Evolutionary conservation across 2,329 filamentous ascomycete species (phyloP).

Genomic region (Calcarisporium arbuscula): DNA sequence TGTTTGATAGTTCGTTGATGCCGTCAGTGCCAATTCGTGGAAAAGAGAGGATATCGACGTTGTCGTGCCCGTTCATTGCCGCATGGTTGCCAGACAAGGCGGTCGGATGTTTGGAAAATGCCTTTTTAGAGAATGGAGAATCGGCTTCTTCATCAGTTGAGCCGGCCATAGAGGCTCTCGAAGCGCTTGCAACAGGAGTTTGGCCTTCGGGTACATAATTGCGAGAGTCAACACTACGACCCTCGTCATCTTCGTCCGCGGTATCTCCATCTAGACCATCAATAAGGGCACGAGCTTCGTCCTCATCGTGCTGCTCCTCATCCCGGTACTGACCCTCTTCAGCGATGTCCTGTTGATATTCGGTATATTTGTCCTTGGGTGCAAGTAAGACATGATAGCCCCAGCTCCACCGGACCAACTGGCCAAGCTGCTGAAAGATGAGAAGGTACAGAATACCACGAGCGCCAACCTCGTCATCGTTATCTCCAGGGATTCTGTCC

Average conservation of each 20-base stretch:
- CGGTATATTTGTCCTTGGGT: slow-evolving; percentile 66
- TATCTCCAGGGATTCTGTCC: slow-evolving; percentile 85
- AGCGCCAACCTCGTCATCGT: slow-evolving; percentile 89
- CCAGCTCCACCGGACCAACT: slow-evolving; percentile 96
- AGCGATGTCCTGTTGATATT: slow-evolving; percentile 49
- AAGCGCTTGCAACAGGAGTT: slow-evolving; percentile 46
- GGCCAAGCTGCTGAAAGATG: slow-evolving; percentile 95
- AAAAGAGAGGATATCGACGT: slow-evolving; percentile 56
- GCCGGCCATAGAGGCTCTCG: slow-evolving; percentile 41
- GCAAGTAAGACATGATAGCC: slow-evolving; percentile 93
- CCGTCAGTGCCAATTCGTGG: slow-evolving; percentile 44
- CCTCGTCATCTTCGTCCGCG: slow-evolving; percentile 31
- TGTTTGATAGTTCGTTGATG: slow-evolving; percentile 31
- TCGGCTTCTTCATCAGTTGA: slow-evolving; percentile 37
- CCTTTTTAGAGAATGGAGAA: slow-evolving; percentile 22
- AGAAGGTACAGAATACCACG: slow-evolving; percentile 91
- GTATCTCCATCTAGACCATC: slow-evolving; percentile 27
- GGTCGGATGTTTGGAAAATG: slow-evolving; percentile 15
- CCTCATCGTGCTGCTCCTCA: slow-evolving; percentile 28
- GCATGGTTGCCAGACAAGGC: slow-evolving; percentile 20
- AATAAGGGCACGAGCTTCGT: slow-evolving; percentile 40
- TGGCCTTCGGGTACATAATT: slow-evolving; percentile 49
- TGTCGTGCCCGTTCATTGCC: slow-evolving; percentile 20
- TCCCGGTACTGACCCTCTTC: slow-evolving; percentile 55
- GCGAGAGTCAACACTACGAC: slow-evolving; percentile 35